These are phyloP conservation scores for Athelia psychrophila DNA, from an alignment of 1,284 basidiomycete genomes.

Conservation along the genomic window DNA sequence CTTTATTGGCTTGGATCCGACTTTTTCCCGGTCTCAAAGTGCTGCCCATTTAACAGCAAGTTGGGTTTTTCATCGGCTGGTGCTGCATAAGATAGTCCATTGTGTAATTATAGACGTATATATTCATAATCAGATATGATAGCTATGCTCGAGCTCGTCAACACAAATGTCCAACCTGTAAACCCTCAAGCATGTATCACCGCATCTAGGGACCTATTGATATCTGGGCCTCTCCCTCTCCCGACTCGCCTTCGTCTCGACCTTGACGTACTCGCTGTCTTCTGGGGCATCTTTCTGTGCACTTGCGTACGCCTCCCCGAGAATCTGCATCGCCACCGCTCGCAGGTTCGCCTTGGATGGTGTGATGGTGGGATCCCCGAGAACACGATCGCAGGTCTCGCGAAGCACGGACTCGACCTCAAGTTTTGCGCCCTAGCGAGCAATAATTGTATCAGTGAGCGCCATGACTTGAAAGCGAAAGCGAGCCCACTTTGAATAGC, in stretches of 20 bases:
- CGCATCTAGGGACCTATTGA: no score
- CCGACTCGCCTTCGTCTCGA: slow-evolving; percentile 72
- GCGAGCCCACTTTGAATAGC: slow-evolving; percentile 75
- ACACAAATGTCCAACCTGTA: no score
- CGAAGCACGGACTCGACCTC: slow-evolving; percentile 94
- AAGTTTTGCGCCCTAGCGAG: slow-evolving; percentile 83
- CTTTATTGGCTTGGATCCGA: no score
- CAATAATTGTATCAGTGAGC: not conserved
- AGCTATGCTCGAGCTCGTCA: no score
- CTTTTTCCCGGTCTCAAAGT: no score
- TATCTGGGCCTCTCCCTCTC: slow-evolving; percentile 21
- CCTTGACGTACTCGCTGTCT: slow-evolving; percentile 79
- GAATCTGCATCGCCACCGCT: slow-evolving; percentile 79
- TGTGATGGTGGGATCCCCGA: slow-evolving; percentile 55
- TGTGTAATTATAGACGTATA: no score
- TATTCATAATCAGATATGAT: no score
- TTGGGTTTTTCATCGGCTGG: no score
- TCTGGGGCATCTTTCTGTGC: slow-evolving; percentile 70
- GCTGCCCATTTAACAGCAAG: no score
- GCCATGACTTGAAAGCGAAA: not conserved
- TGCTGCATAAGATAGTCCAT: no score
- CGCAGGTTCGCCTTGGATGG: slow-evolving; percentile 69
- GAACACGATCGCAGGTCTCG: slow-evolving; percentile 88
- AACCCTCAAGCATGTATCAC: no score
- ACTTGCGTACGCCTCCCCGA: slow-evolving; percentile 72